A percentile compares a stretch with the other conserved stretches of the same genome.
phyloP scores from a whole-genome alignment of 2,329 filamentous ascomycete species.

The Hortaea werneckii region DNA sequence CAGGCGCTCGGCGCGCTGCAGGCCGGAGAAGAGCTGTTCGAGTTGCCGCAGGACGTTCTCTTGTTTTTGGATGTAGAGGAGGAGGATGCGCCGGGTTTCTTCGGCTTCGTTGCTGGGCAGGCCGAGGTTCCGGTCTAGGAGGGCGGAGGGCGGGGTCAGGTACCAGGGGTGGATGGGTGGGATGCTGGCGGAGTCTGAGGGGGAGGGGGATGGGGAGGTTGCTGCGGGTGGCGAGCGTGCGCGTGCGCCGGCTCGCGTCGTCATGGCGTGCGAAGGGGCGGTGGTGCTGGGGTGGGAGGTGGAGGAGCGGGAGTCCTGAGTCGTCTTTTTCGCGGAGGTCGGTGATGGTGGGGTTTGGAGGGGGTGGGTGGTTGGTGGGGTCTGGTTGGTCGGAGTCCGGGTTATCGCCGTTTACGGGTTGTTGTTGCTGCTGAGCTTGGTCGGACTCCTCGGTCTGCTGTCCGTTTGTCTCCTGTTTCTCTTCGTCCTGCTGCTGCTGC shows the following conservation, averaged over 20 bases:
- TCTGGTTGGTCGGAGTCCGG: background rate
- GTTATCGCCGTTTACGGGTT: background rate
- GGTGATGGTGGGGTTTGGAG: conserved; percentile 8
- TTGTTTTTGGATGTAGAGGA: conserved; percentile 75
- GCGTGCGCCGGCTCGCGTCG: conserved; percentile 41
- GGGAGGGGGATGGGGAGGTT: conserved; percentile 27
- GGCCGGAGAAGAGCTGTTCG: conserved; percentile 56
- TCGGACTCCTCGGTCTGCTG: background rate
- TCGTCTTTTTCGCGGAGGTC: conserved; percentile 10
- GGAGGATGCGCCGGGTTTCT: conserved; percentile 62
- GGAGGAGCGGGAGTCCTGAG: conserved; percentile 34
- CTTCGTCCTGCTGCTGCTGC: background rate
- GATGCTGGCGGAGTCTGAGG: conserved; percentile 32
- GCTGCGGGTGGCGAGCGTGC: conserved; percentile 32
- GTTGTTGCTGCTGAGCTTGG: background rate
- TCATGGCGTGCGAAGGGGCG: conserved; percentile 44
- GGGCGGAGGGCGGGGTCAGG: conserved; percentile 50
- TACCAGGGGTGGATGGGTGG: conserved; percentile 67
- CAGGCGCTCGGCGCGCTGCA: conserved; percentile 62
- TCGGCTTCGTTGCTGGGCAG: conserved; percentile 67
- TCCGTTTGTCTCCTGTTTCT: background rate
- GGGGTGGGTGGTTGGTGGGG: conserved; percentile 7
- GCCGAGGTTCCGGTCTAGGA: conserved; percentile 56
- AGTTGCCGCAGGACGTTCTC: conserved; percentile 70
- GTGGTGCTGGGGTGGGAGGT: conserved; percentile 30